Percentiles rank a stretch among this genome's conserved stretches.
phyloP scores from a whole-genome alignment of 257 asterid genomes.

The Lithospermum erythrorhizon region DNA sequence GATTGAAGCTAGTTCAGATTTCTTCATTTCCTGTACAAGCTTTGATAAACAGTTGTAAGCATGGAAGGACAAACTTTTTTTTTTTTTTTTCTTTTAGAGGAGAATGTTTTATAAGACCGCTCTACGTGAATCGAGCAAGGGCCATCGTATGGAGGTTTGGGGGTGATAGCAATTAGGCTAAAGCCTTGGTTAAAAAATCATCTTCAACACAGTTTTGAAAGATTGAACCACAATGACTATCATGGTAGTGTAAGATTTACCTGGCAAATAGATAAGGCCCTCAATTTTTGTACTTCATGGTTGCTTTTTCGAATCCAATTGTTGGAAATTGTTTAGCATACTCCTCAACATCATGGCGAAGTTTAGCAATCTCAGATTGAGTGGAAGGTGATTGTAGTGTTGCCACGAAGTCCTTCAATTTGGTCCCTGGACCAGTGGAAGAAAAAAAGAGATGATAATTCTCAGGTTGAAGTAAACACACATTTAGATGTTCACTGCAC shows the following conservation, averaged over 20 bases:
- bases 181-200: not conserved
- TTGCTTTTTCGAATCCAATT: slow-evolving; percentile 71
- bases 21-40: no score
- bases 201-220: not conserved
- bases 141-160: not conserved
- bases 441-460: no score
- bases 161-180: not conserved
- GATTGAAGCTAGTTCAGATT: no score
- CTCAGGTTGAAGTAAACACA: not conserved
- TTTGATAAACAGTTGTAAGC: no score
- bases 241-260: slow-evolving; percentile 5
- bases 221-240: not conserved
- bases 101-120: no score
- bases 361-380: slow-evolving; percentile 57
- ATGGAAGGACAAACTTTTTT: no score
- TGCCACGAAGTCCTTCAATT: slow-evolving; percentile 71
- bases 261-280: slow-evolving; percentile 17
- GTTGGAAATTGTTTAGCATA: slow-evolving; percentile 80
- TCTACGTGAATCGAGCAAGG: no score
- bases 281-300: slow-evolving; percentile 79
- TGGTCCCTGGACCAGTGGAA: slow-evolving; percentile 39
- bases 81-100: no score
- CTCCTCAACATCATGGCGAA: slow-evolving; percentile 60
- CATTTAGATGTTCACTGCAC: no score
- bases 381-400: slow-evolving; percentile 35